Evolutionary conservation across 345 rosid species (phyloP).

Genomic region (Salix suchowensis): DNA sequence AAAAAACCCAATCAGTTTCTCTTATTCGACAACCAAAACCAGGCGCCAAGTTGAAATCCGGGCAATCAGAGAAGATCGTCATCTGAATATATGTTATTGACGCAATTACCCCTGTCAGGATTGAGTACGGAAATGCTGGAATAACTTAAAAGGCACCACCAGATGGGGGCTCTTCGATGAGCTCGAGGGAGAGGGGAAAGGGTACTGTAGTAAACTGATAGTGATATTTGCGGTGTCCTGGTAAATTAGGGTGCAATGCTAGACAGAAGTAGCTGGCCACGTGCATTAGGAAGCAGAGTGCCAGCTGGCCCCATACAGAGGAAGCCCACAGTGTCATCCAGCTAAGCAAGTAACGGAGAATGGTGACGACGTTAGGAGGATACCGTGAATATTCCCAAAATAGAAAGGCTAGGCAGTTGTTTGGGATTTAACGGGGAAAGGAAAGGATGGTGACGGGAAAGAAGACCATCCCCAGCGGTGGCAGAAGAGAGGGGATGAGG

Average conservation of each 20-base stretch:
- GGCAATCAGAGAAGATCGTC: not conserved
- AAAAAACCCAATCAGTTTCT: no score
- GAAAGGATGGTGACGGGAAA: constrained; percentile 21
- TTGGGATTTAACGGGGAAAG: not conserved
- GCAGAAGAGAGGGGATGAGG: constrained; percentile 24
- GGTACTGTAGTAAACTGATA: not conserved
- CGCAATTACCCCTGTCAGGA: not conserved
- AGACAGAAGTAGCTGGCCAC: constrained; percentile 39
- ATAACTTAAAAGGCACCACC: not conserved
- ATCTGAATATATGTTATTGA: not conserved
- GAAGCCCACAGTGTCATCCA: constrained; percentile 27
- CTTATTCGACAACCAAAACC: not conserved
- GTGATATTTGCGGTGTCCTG: not conserved
- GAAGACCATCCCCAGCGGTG: not conserved
- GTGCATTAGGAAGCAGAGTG: constrained; percentile 21
- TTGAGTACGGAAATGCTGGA: not conserved
- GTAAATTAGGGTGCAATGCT: not conserved
- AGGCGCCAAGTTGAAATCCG: not conserved
- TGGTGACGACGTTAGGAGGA: not conserved
- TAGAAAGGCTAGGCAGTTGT: no score
- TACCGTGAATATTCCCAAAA: not conserved
- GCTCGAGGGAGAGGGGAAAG: not conserved
- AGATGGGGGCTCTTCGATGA: not conserved
- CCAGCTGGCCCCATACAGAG: constrained; percentile 36
- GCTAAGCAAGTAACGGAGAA: constrained; percentile 28